Evolutionary conservation across 2,329 filamentous ascomycete genomes (phyloP), one percentile per base, ranked within the genome.

Genomic region (Fusarium abutilonis): DNA sequence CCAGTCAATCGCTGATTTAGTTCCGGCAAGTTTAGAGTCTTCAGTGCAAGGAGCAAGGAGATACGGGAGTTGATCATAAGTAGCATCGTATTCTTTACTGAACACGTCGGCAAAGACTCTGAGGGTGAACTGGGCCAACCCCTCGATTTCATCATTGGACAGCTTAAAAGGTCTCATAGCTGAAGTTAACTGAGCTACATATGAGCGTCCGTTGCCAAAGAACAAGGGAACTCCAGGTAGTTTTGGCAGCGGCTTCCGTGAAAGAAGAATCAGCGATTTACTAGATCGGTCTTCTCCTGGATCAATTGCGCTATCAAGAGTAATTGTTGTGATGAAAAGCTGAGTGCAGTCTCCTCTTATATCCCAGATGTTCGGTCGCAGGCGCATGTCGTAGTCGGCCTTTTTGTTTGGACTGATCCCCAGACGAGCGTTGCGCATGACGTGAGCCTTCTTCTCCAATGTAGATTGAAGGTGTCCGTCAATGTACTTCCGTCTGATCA

Each of bases 371-470:
- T 81, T 77, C 2, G 95, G 93, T 73, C 97, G 97, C 13, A 87
- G 79, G 3, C 85, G 85, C 90, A 96, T 96, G 1, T 78, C 76
- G 74, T 98, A 98, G 26, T 84, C 80, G 1, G 85, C 84, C 43
- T 83, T 87, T 71, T 90, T 92, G 71, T 92, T 93, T 21, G 87
- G 87, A 62, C 86, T 90, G n/a, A 97, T 82, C 0, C 93, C 93
- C 6, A 97, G 78, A 0, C 87, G 84, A 3, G 93, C 93, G 73
- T 97, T 97, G n/a, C 91, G 84, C 90, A 96, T 94, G 0, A 80
- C 82, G 4, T 92, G 93, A 0, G 95, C 80, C 35, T 83, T 81
- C 71, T 89, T 94, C 17, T 82, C 81, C 58, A 91, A 91, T 0
- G 84, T 85, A 0, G 95, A 91, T 52, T 91, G 83, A 3, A 98